A percentile compares a stretch with the other conserved stretches of the same genome.
Conservation (phyloP, 106 monocot genomes). For the Acorus calamus region DNA sequence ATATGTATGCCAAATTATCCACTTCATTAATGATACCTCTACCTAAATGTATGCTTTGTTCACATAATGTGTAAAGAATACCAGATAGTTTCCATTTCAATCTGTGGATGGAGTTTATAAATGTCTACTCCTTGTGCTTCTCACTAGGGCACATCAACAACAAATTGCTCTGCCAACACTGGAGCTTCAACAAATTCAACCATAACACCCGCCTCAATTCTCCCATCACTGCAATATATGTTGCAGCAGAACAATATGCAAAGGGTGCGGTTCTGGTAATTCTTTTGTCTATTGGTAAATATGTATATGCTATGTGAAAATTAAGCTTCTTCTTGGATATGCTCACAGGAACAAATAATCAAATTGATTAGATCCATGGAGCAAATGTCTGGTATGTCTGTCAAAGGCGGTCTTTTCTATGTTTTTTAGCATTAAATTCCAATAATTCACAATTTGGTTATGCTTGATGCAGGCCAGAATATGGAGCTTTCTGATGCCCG, state of each 20-base stretch:
- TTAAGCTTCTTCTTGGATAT: conserved; percentile 3
- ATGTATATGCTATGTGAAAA: neutral
- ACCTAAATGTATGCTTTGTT: too few relatives aligned
- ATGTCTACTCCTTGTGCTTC: neutral
- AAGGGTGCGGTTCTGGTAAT: conserved; percentile 34
- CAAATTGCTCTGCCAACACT: conserved; percentile 8
- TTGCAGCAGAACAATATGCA: conserved; percentile 73
- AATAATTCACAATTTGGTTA: too few relatives aligned
- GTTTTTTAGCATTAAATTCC: neutral
- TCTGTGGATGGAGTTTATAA: too few relatives aligned
- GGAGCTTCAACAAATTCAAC: conserved; percentile 24
- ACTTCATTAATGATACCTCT: too few relatives aligned
- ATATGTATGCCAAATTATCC: too few relatives aligned
- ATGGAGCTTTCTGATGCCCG: too few relatives aligned
- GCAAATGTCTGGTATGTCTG: conserved; percentile 48
- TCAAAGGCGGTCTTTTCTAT: neutral
- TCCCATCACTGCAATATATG: conserved; percentile 61
- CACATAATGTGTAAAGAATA: too few relatives aligned
- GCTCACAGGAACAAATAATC: conserved; percentile 55
- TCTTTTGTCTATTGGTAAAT: neutral
- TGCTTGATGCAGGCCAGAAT: too few relatives aligned
- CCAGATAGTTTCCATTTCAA: too few relatives aligned
- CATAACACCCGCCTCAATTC: conserved; percentile 25
- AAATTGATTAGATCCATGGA: conserved; percentile 69
- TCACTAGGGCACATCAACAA: conserved; percentile 25